Base-by-base conservation (phyloP, 306 rosid species). In the Carpinus fangiana region DNA sequence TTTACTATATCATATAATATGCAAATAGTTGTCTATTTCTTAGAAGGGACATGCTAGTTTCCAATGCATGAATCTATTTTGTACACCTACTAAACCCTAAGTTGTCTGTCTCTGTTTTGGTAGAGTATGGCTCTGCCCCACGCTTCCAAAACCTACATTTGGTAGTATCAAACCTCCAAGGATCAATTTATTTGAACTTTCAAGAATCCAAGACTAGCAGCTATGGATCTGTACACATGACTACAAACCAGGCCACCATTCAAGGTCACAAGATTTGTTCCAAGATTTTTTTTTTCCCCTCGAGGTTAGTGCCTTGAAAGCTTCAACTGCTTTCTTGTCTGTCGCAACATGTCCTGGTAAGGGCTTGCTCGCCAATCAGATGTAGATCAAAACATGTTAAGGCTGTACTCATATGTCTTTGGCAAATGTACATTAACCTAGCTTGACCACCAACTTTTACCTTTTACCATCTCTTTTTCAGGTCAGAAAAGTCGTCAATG, bases 271-370 rank as follows among this genome's bases (percentile, higher is more conserved):
- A 14, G 4, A 10, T 66, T 38, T 38, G 70, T 64, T 5, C 0
- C 43, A 38, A 38, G 43, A 0, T 41, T 41, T 41, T 41, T 6
- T 41, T 5, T 41, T 0, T 23, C 23, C 4, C 23, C 13, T 66
- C 41, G 21, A 18, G 72, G 41, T 66, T 8, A 41, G 50, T 13
- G 8, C 5, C 72, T 38, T 41, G 50, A 20, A 66, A 66, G 72
- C 26, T 38, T 38, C 72, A 18, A 8, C 72, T 66, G 72, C 72
- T 66, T n/a, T 64, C 46, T 64, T 66, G 71, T 66, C 50, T 38
- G 9, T 66, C 17, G 50, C 50, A 1, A 18, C 71, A 13, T 36
- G 70, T 64, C 21, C 41, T 64, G 16, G 70, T 36, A 0, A 45
- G 10, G 5, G 46, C 18, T n/a, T 34, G 46, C 47, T 64, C 9